Base-by-base conservation (phyloP, 164 flowering plant species). In the Sedum album region DNA sequence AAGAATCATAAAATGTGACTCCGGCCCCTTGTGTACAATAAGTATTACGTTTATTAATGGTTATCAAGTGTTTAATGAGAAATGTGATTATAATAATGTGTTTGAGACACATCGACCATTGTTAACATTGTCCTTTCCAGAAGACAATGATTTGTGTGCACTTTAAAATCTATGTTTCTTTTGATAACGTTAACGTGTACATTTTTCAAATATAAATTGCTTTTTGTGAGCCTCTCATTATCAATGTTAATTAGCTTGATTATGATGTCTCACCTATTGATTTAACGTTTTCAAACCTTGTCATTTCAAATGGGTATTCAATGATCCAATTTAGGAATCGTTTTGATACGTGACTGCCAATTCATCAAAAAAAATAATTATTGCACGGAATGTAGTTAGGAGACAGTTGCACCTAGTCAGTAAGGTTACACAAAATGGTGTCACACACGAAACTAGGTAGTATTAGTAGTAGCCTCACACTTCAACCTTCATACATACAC, bases 381-480 rank as follows among this genome's bases (percentile, higher is more conserved):
- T 17, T 11, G 21, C 21, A 48, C 21, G 20, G 21, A 18, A 48
- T 17, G 48, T 7, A 13, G 17, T 14, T 15, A 7, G 39, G 5
- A 42, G 48, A 42, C 48, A 42, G 15, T n/a, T n/a, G n/a, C n/a
- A n/a, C n/a, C n/a, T n/a, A n/a, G n/a, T n/a, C n/a, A n/a, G n/a
- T n/a, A n/a, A n/a, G n/a, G n/a, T 51, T 51, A 51, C 57, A 51
- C 9, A 51, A 51, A 51, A 51, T 1, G 57, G n/a, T 51, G 26
- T 4, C 57, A 51, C 28, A 51, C 26, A 51, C 21, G n/a, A n/a
- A n/a, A n/a, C n/a, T n/a, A n/a, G n/a, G n/a, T n/a, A n/a, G n/a
- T n/a, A n/a, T n/a, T n/a, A n/a, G n/a, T n/a, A 51, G 26, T 51
- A 51, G 57, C 57, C 57, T 51, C 57, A 51, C 57, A n/a, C 28